Conservation (phyloP, 2,329 filamentous ascomycete genomes). For the Neofusicoccum ribis region DNA sequence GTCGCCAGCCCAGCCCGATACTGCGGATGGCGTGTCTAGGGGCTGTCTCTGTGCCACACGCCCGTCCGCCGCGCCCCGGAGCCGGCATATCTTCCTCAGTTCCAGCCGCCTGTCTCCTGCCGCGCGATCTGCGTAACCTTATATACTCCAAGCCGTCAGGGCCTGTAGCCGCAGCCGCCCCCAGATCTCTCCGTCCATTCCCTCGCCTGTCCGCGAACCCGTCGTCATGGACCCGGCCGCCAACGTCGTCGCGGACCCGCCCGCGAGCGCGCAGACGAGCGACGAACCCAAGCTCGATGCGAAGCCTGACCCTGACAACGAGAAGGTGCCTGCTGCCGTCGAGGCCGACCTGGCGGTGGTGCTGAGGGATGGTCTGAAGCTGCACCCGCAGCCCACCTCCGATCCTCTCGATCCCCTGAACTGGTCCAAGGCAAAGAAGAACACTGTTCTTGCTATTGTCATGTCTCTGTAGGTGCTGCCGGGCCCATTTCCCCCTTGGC, state of each 20-base stretch:
- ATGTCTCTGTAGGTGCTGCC: conserved; percentile 50
- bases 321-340: background rate
- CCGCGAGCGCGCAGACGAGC: background rate
- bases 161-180: too few species aligned
- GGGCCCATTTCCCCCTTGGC: too few species aligned
- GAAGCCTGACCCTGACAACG: background rate
- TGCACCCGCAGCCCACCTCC: conserved; percentile 40
- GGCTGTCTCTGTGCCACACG: background rate
- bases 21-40: background rate
- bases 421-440: conserved; percentile 39
- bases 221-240: conserved; percentile 2
- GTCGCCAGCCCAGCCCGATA: background rate
- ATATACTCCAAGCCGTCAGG: background rate
- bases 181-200: too few species aligned
- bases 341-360: conserved; percentile 15
- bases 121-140: background rate
- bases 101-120: background rate
- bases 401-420: conserved; percentile 39
- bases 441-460: conserved; percentile 52
- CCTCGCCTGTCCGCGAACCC: background rate
- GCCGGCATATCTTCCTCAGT: background rate
- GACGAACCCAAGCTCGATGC: background rate
- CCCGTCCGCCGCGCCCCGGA: too few species aligned
- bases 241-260: background rate
- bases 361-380: conserved; percentile 30